These are phyloP conservation scores for Colletotrichum horii DNA, from an alignment of 2,329 filamentous ascomycete genomes.

Conservation along the genomic window DNA sequence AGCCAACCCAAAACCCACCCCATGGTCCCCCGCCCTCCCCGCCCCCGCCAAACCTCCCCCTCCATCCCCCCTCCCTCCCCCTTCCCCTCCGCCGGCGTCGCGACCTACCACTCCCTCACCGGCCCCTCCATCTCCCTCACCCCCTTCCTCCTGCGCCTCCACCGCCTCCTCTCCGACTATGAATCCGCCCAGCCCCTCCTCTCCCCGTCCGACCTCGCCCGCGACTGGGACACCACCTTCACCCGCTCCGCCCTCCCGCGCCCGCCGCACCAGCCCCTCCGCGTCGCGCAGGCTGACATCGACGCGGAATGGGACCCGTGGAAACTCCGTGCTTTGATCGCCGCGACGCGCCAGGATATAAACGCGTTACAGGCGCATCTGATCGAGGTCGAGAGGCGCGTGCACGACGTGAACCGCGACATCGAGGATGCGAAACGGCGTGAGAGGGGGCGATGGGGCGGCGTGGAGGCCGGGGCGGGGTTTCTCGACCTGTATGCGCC, in stretches of 20 bases:
- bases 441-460: neutral
- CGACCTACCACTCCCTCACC: neutral
- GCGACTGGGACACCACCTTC: neutral
- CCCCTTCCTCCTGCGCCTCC: neutral
- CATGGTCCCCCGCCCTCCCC: neutral
- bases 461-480: neutral
- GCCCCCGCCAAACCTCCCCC: too few species aligned
- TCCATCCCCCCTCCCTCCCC: too few species aligned
- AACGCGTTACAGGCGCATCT: slow-evolving; percentile 87
- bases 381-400: slow-evolving; percentile 28
- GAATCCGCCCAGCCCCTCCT: neutral
- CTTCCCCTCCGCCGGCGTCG: neutral
- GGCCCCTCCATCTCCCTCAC: neutral
- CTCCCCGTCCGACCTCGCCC: neutral
- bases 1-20: neutral
- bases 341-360: slow-evolving; percentile 62
- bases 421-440: slow-evolving; percentile 56
- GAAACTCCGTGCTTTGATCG: slow-evolving; percentile 19
- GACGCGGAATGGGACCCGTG: slow-evolving; percentile 41
- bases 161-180: neutral
- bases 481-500: slow-evolving; percentile 30
- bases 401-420: slow-evolving; percentile 46
- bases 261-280: neutral
- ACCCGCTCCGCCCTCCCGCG: neutral
- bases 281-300: slow-evolving; percentile 53